Conservation (phyloP, 2,329 filamentous ascomycete genomes). For the Colletotrichum cereale region DNA sequence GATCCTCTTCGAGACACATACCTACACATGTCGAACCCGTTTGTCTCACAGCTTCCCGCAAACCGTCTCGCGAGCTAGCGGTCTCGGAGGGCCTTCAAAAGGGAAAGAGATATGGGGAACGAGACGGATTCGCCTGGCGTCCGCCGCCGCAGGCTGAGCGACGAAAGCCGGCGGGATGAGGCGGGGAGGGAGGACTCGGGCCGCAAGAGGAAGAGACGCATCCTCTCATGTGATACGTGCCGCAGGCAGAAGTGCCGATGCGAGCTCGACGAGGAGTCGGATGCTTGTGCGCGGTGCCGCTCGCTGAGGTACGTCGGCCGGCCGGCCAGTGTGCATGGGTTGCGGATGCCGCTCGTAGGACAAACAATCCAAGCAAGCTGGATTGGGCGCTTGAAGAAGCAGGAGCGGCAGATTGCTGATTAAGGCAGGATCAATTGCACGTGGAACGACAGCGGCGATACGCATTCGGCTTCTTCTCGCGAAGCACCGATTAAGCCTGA, state of each 20-base stretch:
- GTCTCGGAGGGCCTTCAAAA: background rate
- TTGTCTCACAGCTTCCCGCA: background rate
- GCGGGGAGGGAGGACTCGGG: slow-evolving; percentile 23
- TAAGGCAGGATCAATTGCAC: slow-evolving; percentile 30
- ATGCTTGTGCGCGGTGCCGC: slow-evolving; percentile 37
- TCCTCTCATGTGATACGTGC: slow-evolving; percentile 40
- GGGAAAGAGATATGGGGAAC: slow-evolving; percentile 8
- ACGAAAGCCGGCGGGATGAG: slow-evolving; percentile 26
- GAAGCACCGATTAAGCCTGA: slow-evolving; percentile 27
- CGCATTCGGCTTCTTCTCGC: slow-evolving; percentile 27
- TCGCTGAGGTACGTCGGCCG: slow-evolving; percentile 31
- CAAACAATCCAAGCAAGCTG: background rate
- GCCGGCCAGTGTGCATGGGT: background rate
- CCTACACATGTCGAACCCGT: background rate
- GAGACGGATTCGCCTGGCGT: background rate
- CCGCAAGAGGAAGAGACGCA: slow-evolving; percentile 36
- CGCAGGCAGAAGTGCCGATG: slow-evolving; percentile 39
- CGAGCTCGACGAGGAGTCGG: slow-evolving; percentile 36
- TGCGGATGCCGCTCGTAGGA: background rate
- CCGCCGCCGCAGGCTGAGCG: slow-evolving; percentile 29
- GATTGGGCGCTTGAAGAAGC: no score
- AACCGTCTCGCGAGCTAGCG: background rate
- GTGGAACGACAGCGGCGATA: slow-evolving; percentile 39
- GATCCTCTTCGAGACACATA: background rate
- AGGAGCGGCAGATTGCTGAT: background rate